These are phyloP conservation scores for Apophysomyces sp. DNA, from an alignment of 371 early-diverging fungal species.

Conservation along the genomic window DNA sequence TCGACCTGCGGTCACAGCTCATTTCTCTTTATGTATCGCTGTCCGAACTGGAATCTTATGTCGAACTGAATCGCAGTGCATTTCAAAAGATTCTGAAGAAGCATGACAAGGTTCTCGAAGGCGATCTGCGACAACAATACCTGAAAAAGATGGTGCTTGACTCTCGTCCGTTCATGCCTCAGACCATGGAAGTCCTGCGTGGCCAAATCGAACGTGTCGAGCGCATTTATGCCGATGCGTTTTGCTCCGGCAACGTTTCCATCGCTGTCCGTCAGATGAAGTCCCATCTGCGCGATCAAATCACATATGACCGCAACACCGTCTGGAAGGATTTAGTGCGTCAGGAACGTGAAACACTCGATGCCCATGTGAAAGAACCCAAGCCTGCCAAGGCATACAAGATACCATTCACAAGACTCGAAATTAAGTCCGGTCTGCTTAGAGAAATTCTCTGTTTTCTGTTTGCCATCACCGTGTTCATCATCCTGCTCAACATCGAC, in stretches of 20 bases:
- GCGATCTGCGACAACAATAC: slow-evolving; percentile 47
- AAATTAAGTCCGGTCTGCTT: slow-evolving; percentile 21
- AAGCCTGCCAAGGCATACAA: slow-evolving; percentile 35
- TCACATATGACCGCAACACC: slow-evolving; percentile 79
- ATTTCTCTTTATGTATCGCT: slow-evolving; percentile 75
- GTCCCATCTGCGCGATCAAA: slow-evolving; percentile 65
- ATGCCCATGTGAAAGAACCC: slow-evolving; percentile 51
- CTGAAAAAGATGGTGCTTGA: slow-evolving; percentile 59
- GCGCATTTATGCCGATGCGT: slow-evolving; percentile 65
- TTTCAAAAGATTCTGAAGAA: slow-evolving; percentile 97
- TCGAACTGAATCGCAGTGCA: slow-evolving; percentile 89
- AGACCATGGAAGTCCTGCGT: slow-evolving; percentile 48
- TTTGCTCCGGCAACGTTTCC: slow-evolving; percentile 49
- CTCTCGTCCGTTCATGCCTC: slow-evolving; percentile 59
- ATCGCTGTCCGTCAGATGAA: slow-evolving; percentile 67
- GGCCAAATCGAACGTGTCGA: slow-evolving; percentile 56
- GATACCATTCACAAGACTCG: slow-evolving; percentile 38
- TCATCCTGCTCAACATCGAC: slow-evolving; percentile 50
- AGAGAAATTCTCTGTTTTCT: slow-evolving; percentile 29
- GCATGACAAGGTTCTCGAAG: slow-evolving; percentile 87
- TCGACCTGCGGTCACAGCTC: slow-evolving; percentile 30
- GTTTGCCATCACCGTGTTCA: slow-evolving; percentile 57
- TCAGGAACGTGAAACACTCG: slow-evolving; percentile 62
- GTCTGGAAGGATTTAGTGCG: slow-evolving; percentile 83
- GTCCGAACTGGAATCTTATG: slow-evolving; percentile 85